These are phyloP conservation scores for Colletotrichum sp. DNA, from an alignment of 2,329 filamentous ascomycete genomes.

Conservation along the genomic window DNA sequence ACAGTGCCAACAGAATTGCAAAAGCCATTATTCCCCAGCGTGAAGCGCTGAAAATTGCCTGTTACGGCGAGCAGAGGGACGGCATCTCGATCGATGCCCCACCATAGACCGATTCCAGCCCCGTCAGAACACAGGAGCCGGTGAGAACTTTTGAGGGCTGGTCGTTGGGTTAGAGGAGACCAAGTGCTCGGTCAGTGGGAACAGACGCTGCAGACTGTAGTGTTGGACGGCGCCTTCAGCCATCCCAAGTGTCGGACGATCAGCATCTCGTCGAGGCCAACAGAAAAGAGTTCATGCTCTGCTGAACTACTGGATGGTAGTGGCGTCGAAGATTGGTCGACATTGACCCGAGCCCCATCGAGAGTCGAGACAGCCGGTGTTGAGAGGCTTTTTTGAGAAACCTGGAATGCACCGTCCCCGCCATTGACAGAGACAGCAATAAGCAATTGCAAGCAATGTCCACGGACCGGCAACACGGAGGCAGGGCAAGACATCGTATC, in stretches of 20 bases:
- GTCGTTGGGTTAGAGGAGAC: not conserved
- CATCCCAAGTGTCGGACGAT: constrained; percentile 17
- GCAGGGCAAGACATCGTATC: not conserved
- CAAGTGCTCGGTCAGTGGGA: not conserved
- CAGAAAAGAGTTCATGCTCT: constrained; percentile 5
- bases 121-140: not conserved
- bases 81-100: not conserved
- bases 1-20: not conserved
- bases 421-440: not conserved
- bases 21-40: not conserved
- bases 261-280: not conserved
- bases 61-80: not conserved
- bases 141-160: not conserved
- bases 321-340: not conserved
- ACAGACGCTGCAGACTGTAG: not conserved
- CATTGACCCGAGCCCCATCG: not conserved
- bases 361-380: not conserved
- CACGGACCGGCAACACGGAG: not conserved
- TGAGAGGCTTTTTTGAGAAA: not conserved
- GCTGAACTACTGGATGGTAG: not conserved
- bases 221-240: not conserved
- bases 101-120: not conserved
- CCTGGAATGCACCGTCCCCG: not conserved
- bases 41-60: not conserved
- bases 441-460: not conserved